These are phyloP conservation scores for Pseudognaphalium luteoalbum DNA, from an alignment of 129 eudicot genomes.

Conservation along the genomic window DNA sequence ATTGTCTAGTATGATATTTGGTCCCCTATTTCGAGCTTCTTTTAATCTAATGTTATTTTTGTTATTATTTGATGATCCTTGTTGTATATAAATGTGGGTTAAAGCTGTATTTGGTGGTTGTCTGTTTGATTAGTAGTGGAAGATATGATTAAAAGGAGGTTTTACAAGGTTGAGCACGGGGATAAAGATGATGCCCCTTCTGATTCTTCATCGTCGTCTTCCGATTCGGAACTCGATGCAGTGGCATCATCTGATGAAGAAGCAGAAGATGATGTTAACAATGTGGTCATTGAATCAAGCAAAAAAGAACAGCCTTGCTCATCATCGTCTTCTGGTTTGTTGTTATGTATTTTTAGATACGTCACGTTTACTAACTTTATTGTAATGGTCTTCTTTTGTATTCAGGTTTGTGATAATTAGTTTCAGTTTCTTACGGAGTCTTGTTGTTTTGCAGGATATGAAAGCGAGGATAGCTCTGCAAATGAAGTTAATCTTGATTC, in stretches of 20 bases:
- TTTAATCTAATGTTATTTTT: no score
- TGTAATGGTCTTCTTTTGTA: background rate
- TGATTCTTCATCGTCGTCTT: slow-evolving; percentile 67
- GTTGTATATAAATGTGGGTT: background rate
- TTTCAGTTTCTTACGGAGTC: background rate
- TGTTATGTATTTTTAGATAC: background rate
- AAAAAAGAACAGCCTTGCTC: slow-evolving; percentile 38
- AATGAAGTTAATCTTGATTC: slow-evolving; percentile 80
- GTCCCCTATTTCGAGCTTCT: no score
- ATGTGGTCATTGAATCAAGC: slow-evolving; percentile 36
- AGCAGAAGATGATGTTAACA: slow-evolving; percentile 38
- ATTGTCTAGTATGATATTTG: no score
- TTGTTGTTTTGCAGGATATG: slow-evolving; percentile 62
- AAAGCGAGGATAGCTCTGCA: slow-evolving; percentile 85
- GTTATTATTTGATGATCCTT: no score
- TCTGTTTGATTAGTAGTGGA: no score
- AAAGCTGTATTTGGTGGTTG: background rate
- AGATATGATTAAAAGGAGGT: slow-evolving; percentile 59
- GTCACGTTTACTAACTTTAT: background rate
- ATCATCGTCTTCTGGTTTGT: slow-evolving; percentile 69
- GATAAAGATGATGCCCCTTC: slow-evolving; percentile 78
- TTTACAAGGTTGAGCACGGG: slow-evolving; percentile 77
- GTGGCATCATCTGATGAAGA: slow-evolving; percentile 51
- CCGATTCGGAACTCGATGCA: slow-evolving; percentile 71
- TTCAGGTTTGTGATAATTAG: slow-evolving; percentile 9